These are phyloP conservation scores for Nakaseomyces kungkrabaensis DNA, from an alignment of 1,139 yeast species.

Conservation along the genomic window DNA sequence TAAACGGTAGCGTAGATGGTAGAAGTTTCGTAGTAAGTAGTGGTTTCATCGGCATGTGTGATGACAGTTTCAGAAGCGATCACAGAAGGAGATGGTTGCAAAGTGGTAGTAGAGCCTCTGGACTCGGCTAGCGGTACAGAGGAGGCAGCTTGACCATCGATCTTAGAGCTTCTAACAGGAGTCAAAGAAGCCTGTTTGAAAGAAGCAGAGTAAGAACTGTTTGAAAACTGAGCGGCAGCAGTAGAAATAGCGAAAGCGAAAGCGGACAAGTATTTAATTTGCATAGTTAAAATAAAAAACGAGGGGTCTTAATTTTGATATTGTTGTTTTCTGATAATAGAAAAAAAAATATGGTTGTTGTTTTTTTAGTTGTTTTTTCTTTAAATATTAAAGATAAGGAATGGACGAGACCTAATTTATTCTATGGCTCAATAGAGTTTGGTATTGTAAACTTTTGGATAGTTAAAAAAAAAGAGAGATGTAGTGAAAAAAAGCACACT, in stretches of 20 bases:
- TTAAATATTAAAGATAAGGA: slow-evolving; percentile 3
- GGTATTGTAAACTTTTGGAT: background rate
- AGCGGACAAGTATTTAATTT: slow-evolving; percentile 1
- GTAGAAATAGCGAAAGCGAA: slow-evolving; percentile 1
- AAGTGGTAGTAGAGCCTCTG: slow-evolving; percentile 3
- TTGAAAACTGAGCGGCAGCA: slow-evolving; percentile 1
- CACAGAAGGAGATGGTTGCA: slow-evolving; percentile 2
- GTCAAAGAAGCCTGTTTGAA: background rate
- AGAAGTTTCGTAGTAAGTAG: slow-evolving; percentile 4
- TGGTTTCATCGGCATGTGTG: slow-evolving; percentile 2
- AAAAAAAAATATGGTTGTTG: background rate
- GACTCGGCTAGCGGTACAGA: background rate
- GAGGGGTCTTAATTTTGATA: background rate
- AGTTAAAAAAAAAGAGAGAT: background rate
- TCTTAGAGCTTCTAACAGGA: background rate
- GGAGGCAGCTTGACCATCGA: background rate
- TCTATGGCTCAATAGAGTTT: slow-evolving; percentile 5
- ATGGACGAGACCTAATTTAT: slow-evolving; percentile 6
- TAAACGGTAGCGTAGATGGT: slow-evolving; percentile 2
- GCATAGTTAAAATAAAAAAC: background rate
- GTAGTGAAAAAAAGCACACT: background rate
- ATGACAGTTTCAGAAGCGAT: slow-evolving; percentile 1
- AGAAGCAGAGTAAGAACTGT: slow-evolving; percentile 1
- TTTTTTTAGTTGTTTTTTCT: background rate
- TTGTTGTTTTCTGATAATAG: background rate